These are phyloP conservation scores for Diaporthe capsici DNA, from an alignment of 2,329 filamentous ascomycete genomes.

Conservation along the genomic window DNA sequence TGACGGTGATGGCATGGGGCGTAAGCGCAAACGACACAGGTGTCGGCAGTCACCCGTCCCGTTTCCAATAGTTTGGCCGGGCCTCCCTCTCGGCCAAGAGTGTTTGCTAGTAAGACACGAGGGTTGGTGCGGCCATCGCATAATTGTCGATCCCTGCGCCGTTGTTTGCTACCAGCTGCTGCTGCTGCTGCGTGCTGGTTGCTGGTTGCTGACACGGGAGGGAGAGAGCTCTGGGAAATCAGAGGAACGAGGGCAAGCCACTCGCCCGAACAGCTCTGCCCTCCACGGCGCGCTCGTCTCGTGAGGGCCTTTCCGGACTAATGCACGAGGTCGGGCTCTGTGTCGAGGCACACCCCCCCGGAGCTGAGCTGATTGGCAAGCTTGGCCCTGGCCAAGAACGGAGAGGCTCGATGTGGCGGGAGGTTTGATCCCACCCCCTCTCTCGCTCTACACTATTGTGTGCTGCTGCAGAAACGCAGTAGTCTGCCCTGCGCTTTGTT, in stretches of 20 bases:
- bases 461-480: slow-evolving; percentile 11
- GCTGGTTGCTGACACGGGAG: slow-evolving; percentile 9
- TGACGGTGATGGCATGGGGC: neutral
- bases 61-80: slow-evolving; percentile 2
- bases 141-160: neutral
- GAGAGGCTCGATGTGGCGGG: slow-evolving; percentile 32
- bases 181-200: neutral
- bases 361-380: slow-evolving; percentile 23
- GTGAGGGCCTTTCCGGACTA: slow-evolving; percentile 30
- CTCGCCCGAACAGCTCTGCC: neutral
- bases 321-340: slow-evolving; percentile 33
- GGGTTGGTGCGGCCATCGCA: slow-evolving; percentile 6
- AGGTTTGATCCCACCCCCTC: slow-evolving; percentile 24
- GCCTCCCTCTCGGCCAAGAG: neutral
- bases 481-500: neutral
- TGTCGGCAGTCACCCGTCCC: neutral
- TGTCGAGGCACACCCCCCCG: slow-evolving; percentile 24
- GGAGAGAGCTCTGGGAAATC: neutral
- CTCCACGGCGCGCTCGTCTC: slow-evolving; percentile 10
- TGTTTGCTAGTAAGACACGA: slow-evolving; percentile 24
- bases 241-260: neutral
- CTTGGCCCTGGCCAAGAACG: slow-evolving; percentile 14
- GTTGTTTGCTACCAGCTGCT: slow-evolving; percentile 8
- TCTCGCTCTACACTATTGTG: slow-evolving; percentile 3
- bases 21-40: slow-evolving; percentile 13